These are phyloP conservation scores for Corynespora cassiicola DNA, from an alignment of 2,329 filamentous ascomycete species.

Conservation along the genomic window DNA sequence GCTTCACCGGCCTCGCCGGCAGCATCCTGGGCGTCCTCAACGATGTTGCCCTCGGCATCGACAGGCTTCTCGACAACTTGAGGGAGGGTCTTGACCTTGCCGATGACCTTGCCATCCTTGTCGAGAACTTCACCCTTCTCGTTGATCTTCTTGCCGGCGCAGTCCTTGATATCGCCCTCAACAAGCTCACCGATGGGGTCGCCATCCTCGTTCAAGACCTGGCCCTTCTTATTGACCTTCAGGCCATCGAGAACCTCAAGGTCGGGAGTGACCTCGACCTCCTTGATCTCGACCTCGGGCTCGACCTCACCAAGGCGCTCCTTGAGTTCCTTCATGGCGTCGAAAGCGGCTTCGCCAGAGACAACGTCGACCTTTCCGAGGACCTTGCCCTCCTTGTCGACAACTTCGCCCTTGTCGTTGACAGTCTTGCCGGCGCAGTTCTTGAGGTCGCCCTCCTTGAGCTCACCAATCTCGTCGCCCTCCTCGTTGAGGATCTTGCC, in stretches of 20 bases:
- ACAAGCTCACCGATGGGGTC: constrained; percentile 60
- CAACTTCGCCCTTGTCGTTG: constrained; percentile 59
- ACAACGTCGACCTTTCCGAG: constrained; percentile 57
- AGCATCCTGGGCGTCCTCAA: constrained; percentile 36
- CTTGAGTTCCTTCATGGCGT: constrained; percentile 55
- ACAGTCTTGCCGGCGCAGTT: constrained; percentile 55
- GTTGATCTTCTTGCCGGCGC: constrained; percentile 70
- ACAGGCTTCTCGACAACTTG: constrained; percentile 45
- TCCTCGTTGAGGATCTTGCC: constrained; percentile 59
- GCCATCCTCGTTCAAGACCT: constrained; percentile 59
- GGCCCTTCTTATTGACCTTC: constrained; percentile 66
- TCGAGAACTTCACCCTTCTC: constrained; percentile 70
- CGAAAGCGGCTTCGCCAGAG: constrained; percentile 58
- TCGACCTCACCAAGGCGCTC: constrained; percentile 54
- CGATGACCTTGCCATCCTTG: constrained; percentile 68
- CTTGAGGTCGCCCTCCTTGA: constrained; percentile 53
- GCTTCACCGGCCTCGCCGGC: constrained; percentile 36
- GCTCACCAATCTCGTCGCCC: constrained; percentile 58
- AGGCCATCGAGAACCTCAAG: constrained; percentile 58
- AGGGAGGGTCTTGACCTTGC: constrained; percentile 63
- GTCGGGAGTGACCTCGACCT: constrained; percentile 50
- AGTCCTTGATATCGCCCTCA: constrained; percentile 66
- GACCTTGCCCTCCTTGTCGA: constrained; percentile 58
- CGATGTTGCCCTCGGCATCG: no score
- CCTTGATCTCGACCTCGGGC: constrained; percentile 52